Evolutionary conservation across 805 yeast genomes (phyloP), one percentile per base, ranked within the genome.

Genomic region (Candida ovalis): DNA sequence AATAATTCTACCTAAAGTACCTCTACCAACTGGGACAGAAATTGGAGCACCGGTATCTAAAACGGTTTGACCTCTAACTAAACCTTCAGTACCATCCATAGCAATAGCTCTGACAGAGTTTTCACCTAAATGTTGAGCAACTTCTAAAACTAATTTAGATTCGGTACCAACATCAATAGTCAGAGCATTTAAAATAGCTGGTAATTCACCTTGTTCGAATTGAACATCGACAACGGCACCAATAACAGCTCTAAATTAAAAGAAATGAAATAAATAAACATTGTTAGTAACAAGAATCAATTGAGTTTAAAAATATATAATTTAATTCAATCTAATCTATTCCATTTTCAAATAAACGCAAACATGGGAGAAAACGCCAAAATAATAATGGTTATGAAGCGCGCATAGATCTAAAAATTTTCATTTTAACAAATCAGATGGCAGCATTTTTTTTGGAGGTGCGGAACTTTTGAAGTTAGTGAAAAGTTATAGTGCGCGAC

Each of bases 41-140:
- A 94, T 94, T 76, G 99, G 99, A 58, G 96, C 80, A 75, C 99
- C 99, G 60, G 98, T 91, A 81, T 94, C 99, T 59, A 69, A 60
- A 67, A 94, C 99, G 53, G 77, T 49, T 69, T 86, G 84, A 75
- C 99, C 99, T 84, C 99, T 92, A 67, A 90, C 96, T 70, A 94
- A 85, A 89, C 99, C 99, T 77, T 92, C 98, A 65, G 99, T 94
- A 88, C 98, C 98, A 76, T 94, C 99, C 99, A 94, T 94, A 72
- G 99, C 98, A 86, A 94, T 94, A 73, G 99, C 86, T 86, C 99
- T 92, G 74, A 94, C 98, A 66, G 98, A 87, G 88, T 90, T 90
- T 82, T 94, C 98, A 83, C 99, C 99, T 76, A 94, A 84, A 78
- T 94, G 99, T 82, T 94, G 99, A 68, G 99, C 94, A 66, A 94